A percentile compares a stretch with the other conserved stretches of the same genome.
Evolutionary conservation across 192 early-diverging fungal genomes (phyloP).

Genomic region (Obelidium mucronatum): DNA sequence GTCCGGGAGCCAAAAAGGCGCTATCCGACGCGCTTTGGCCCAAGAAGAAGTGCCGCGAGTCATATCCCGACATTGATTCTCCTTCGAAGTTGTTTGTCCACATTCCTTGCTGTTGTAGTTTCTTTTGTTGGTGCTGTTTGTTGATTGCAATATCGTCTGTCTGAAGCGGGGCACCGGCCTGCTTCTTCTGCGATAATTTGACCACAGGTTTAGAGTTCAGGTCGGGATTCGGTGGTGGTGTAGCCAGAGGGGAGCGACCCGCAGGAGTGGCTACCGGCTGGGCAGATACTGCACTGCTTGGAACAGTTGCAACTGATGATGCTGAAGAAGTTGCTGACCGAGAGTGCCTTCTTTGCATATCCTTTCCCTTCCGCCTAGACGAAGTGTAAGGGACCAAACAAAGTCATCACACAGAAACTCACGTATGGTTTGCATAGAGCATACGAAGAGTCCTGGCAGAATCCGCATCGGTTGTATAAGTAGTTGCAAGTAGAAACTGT

Average conservation of each 20-base stretch:
- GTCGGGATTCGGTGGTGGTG: too few relatives aligned
- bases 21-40: slow-evolving; percentile 33
- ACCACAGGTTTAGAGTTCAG: too few relatives aligned
- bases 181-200: too few relatives aligned
- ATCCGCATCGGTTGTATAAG: slow-evolving; percentile 65
- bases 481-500: slow-evolving; percentile 66
- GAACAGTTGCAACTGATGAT: too few relatives aligned
- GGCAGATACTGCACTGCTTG: too few relatives aligned
- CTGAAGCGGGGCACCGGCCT: not conserved
- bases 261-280: too few relatives aligned
- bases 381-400: too few relatives aligned
- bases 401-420: too few relatives aligned
- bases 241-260: too few relatives aligned
- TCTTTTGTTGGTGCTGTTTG: not conserved
- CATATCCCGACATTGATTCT: slow-evolving; percentile 28
- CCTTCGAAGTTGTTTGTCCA: slow-evolving; percentile 25
- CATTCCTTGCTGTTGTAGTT: not conserved
- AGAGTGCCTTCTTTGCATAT: slow-evolving; percentile 59
- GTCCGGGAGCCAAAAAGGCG: not conserved
- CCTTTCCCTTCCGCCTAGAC: slow-evolving; percentile 65
- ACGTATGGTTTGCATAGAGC: slow-evolving; percentile 70
- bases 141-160: not conserved
- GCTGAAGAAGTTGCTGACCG: slow-evolving; percentile 4
- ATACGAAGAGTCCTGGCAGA: slow-evolving; percentile 71
- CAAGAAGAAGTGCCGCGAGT: slow-evolving; percentile 48